Evolutionary conservation across 129 eudicot genomes (phyloP).

Genomic region (Tanacetum coccineum): DNA sequence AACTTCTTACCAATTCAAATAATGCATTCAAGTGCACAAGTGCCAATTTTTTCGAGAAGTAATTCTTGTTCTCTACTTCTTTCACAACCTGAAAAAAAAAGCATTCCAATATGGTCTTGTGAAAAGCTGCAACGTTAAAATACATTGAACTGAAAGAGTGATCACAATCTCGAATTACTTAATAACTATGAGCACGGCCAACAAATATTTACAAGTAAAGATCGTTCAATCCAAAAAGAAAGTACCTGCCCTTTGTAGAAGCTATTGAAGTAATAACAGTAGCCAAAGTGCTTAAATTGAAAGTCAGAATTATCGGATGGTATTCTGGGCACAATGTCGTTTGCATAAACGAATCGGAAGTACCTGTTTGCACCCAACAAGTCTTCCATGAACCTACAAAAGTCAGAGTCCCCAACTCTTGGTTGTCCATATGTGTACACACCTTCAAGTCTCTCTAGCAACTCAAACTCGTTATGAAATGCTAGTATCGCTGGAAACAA

Average conservation of each 20-base stretch:
- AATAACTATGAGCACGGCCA: no score
- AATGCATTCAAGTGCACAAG: conserved; percentile 31
- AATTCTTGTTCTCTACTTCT: conserved; percentile 50
- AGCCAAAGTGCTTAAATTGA: conserved; percentile 51
- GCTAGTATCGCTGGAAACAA: conserved; percentile 50
- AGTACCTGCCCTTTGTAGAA: conserved; percentile 35
- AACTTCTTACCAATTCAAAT: conserved; percentile 41
- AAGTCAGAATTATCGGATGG: conserved; percentile 37
- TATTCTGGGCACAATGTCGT: conserved; percentile 55
- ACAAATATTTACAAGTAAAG: no score
- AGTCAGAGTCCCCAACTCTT: conserved; percentile 45
- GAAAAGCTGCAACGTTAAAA: no score
- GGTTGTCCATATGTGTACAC: conserved; percentile 72
- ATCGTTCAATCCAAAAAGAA: no score
- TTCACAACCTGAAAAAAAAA: conserved; percentile 28
- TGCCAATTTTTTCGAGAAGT: conserved; percentile 22
- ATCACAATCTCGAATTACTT: no score
- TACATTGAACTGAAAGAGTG: no score
- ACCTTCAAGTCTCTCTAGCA: conserved; percentile 48
- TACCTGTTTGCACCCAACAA: conserved; percentile 24
- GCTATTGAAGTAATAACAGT: conserved; percentile 44
- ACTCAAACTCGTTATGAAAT: conserved; percentile 32
- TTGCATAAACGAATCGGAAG: conserved; percentile 45
- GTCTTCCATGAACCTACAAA: conserved; percentile 31
- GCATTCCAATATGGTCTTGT: no score